These are phyloP conservation scores for Dryadomyces sulphureus DNA, from an alignment of 2,329 filamentous ascomycete genomes.

Conservation along the genomic window DNA sequence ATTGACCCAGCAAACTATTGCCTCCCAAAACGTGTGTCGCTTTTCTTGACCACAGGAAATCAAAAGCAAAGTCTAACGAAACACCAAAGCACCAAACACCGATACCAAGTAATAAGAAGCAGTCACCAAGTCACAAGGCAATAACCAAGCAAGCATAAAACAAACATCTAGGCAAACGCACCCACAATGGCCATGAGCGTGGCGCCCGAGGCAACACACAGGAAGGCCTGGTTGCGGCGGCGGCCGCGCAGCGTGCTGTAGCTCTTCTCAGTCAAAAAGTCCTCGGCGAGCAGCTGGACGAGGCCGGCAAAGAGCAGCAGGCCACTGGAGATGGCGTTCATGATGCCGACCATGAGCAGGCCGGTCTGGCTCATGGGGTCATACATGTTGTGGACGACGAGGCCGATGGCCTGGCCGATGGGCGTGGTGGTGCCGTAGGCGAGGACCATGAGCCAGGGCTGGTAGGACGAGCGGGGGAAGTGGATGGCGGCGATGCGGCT, in stretches of 20 bases:
- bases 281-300: slow-evolving; percentile 72
- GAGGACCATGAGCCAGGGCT: slow-evolving; percentile 73
- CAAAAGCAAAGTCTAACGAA: not conserved
- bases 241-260: slow-evolving; percentile 50
- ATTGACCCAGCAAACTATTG: too few relatives aligned
- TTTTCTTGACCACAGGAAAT: not conserved
- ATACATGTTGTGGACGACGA: slow-evolving; percentile 65
- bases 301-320: slow-evolving; percentile 69
- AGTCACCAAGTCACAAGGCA: not conserved
- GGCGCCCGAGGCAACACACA: slow-evolving; percentile 49
- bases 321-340: slow-evolving; percentile 74
- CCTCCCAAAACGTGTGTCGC: not conserved
- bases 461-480: slow-evolving; percentile 57
- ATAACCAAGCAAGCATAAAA: not conserved
- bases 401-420: slow-evolving; percentile 68
- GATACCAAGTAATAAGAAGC: not conserved
- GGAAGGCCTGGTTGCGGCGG: slow-evolving; percentile 45
- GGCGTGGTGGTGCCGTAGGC: slow-evolving; percentile 68
- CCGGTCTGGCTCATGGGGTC: slow-evolving; percentile 64
- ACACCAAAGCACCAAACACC: too few relatives aligned
- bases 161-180: slow-evolving; percentile 44
- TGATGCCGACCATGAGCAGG: slow-evolving; percentile 69
- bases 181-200: slow-evolving; percentile 57
- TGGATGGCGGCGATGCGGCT: slow-evolving; percentile 72
- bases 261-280: slow-evolving; percentile 65